Base-by-base conservation (phyloP, 495 filamentous ascomycete genomes). In the Hapsidospora chrysogenum region DNA sequence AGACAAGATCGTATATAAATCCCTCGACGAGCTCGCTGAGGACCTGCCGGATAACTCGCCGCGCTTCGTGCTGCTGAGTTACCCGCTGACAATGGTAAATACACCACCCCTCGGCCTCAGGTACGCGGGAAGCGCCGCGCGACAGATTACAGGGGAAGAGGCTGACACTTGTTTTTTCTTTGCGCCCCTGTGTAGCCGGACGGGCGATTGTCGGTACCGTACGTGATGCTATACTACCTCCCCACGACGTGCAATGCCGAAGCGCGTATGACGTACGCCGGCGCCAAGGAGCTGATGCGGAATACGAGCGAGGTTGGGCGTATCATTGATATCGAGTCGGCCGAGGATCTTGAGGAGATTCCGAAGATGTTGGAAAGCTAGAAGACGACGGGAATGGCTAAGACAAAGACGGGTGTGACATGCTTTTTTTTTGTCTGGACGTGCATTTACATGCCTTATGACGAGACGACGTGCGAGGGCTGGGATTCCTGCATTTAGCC, bases 41-140 rank as follows among this genome's bases (percentile, higher is more conserved):
- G 87, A 89, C 51, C 72, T 97, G 29, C 89, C 89, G n/a, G 85
- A 93, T 32, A 75, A 92, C 45, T 74, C 81, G 9, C 87, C 89
- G 10, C 70, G 86, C 17, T 97, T 83, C 48, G 67, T 97, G 20
- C 64, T 96, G 37, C 63, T 97, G 37, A 92, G 83, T 54, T 85
- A 94, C 46, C 89, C 89, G 0, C 39, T 92, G 44, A 92, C 80
- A 4, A 54, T 89, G 47, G 85, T 92, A 57, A 29, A 70, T 47
- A 23, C 1, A 9, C 19, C 36, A 7, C 17, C 3, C 8, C 3
- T 33, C 17, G 10, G 4, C 21, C 14, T 11, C 29, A 4, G n/a
- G n/a, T n/a, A n/a, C n/a, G n/a, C n/a, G n/a, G n/a, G n/a, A n/a
- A n/a, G n/a, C n/a, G n/a, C 21, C 30, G 10, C 36, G 20, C 37